Evolutionary conservation across 2,329 filamentous ascomycete species (phyloP).

Genomic region (Xylariaceae sp.): DNA sequence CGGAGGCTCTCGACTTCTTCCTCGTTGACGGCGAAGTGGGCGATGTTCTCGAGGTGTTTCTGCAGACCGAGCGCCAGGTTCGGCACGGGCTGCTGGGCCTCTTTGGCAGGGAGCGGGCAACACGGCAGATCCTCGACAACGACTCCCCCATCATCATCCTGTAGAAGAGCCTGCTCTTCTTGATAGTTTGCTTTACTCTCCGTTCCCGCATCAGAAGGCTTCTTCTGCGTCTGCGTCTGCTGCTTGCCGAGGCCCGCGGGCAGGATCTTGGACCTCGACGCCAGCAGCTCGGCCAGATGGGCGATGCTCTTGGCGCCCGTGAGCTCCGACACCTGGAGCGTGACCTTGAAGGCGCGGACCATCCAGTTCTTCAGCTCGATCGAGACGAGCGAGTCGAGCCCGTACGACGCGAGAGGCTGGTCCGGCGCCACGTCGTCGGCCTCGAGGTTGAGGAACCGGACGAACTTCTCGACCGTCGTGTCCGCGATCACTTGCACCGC

Average conservation of each 20-base stretch:
- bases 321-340: conserved; percentile 16
- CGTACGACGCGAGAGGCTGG: conserved; percentile 7
- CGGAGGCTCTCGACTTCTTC: conserved; percentile 3
- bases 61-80: background rate
- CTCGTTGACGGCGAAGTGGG: conserved; percentile 2
- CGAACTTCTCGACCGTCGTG: background rate
- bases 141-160: background rate
- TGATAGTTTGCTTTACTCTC: background rate
- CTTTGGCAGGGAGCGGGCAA: background rate
- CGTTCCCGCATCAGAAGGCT: background rate
- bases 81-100: background rate
- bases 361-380: conserved; percentile 20
- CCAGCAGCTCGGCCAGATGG: conserved; percentile 2
- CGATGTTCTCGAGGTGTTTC: background rate
- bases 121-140: conserved; percentile 1
- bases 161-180: background rate
- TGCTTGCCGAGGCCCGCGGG: background rate
- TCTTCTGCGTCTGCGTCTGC: background rate
- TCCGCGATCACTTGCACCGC: conserved; percentile 8
- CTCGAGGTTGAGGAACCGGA: background rate
- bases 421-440: background rate
- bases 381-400: conserved; percentile 16
- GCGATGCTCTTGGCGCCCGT: conserved; percentile 7
- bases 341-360: conserved; percentile 11
- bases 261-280: background rate